These are phyloP conservation scores for Xylaria polymorpha DNA, from an alignment of 2,329 filamentous ascomycete species.

Conservation along the genomic window DNA sequence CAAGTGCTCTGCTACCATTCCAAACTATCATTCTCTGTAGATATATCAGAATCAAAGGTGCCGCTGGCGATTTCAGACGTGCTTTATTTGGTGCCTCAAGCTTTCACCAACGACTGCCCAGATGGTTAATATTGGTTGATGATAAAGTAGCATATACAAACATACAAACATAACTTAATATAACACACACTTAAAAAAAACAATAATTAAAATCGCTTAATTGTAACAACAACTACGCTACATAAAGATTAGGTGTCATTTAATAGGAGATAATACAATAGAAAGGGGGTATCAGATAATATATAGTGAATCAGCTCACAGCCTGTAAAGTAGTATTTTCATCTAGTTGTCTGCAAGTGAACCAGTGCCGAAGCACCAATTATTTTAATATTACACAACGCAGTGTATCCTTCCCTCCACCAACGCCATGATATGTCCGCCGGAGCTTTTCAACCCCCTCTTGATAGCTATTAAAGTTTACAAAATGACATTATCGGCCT, in stretches of 20 bases:
- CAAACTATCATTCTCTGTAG: too few relatives aligned
- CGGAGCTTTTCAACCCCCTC: slow-evolving; percentile 8
- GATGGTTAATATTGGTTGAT: too few relatives aligned
- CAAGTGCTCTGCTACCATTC: too few relatives aligned
- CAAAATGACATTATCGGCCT: slow-evolving; percentile 67
- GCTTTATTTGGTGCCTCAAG: too few relatives aligned
- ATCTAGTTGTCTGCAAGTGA: slow-evolving; percentile 6
- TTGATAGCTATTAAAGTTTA: slow-evolving; percentile 44
- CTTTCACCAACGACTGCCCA: too few relatives aligned
- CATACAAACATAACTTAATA: too few relatives aligned
- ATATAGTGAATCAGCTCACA: neutral
- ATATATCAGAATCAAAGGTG: too few relatives aligned
- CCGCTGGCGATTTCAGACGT: too few relatives aligned
- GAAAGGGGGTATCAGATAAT: neutral
- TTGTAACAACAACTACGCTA: too few relatives aligned
- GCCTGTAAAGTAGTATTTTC: neutral
- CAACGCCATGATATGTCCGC: slow-evolving; percentile 29
- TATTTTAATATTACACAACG: slow-evolving; percentile 28
- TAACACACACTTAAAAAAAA: too few relatives aligned
- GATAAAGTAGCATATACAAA: too few relatives aligned
- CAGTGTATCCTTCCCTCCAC: slow-evolving; percentile 22
- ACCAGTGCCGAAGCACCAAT: neutral
- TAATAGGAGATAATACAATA: neutral
- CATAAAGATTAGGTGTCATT: neutral
- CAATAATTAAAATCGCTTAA: too few relatives aligned